phyloP scores from a whole-genome alignment of 2,329 filamentous ascomycete genomes.

The Balansia obtecta region DNA sequence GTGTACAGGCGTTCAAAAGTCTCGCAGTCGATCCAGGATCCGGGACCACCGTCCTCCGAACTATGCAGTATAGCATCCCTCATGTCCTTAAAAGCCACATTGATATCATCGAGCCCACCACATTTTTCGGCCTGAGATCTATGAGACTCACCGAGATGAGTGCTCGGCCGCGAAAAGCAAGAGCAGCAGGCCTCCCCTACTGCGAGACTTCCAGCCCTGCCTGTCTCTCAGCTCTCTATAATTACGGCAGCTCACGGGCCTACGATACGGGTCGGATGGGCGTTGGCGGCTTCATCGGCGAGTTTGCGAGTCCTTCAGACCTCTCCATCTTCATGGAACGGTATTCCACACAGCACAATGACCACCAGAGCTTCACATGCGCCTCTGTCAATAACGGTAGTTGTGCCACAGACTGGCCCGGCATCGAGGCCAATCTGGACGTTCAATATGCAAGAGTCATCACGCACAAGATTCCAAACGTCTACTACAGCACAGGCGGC shows the following conservation, averaged over 20 bases:
- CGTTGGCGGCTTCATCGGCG: constrained; percentile 4
- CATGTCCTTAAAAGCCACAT: constrained; percentile 5
- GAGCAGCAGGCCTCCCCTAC: not conserved
- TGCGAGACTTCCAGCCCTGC: not conserved
- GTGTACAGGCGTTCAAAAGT: too few species aligned
- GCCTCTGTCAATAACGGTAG: constrained; percentile 4
- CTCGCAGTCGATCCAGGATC: not conserved
- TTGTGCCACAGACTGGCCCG: not conserved
- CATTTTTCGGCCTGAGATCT: constrained; percentile 4
- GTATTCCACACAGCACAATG: constrained; percentile 2
- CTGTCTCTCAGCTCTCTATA: constrained; percentile 2
- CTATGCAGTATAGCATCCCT: constrained; percentile 5
- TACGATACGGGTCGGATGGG: constrained; percentile 5
- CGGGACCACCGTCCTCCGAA: constrained; percentile 2
- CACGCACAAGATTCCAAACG: constrained; percentile 1
- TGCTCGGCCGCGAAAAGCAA: not conserved
- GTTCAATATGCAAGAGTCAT: constrained; percentile 3
- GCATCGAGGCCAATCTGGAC: constrained; percentile 5
- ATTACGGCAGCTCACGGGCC: constrained; percentile 1
- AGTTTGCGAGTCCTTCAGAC: constrained; percentile 1
- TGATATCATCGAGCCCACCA: constrained; percentile 7
- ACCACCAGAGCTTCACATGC: constrained; percentile 3
- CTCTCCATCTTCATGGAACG: not conserved
- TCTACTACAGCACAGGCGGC: constrained; percentile 6
- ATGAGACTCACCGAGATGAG: not conserved